Evolutionary conservation across 371 early-diverging fungal genomes (phyloP).

Genomic region (Polyrhizophydium stewartii): DNA sequence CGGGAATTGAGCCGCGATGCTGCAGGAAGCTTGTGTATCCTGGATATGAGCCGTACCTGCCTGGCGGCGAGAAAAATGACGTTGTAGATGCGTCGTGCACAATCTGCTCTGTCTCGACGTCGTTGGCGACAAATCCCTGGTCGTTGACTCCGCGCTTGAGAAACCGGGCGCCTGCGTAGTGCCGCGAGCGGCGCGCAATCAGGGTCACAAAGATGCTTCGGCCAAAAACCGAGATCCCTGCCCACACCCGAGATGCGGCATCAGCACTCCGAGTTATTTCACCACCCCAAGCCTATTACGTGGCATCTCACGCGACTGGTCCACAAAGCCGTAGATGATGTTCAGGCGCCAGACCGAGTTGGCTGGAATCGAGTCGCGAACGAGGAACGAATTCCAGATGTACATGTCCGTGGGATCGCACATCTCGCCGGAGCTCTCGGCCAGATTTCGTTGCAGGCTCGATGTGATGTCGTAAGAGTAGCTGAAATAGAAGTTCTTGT

Average conservation of each 20-base stretch:
- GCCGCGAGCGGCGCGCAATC: constrained; percentile 90
- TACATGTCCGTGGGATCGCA: constrained; percentile 77
- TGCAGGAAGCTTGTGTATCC: constrained; percentile 90
- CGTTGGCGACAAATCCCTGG: constrained; percentile 94
- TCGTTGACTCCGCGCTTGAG: constrained; percentile 94
- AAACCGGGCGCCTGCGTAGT: constrained; percentile 97
- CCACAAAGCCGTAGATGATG: constrained; percentile 93
- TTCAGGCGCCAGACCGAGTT: constrained; percentile 82
- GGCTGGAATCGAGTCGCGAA: constrained; percentile 62
- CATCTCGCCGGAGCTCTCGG: constrained; percentile 26
- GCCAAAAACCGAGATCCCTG: constrained; percentile 72
- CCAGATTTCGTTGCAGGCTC: constrained; percentile 86
- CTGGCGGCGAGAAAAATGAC: constrained; percentile 50
- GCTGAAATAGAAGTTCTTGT: constrained; percentile 86
- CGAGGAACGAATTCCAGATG: constrained; percentile 90
- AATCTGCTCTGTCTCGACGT: constrained; percentile 99
- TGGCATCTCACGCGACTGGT: constrained; percentile 74
- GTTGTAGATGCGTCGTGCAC: constrained; percentile 87
- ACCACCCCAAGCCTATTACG: not conserved
- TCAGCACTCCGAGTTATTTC: too few relatives aligned
- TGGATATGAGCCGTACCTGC: constrained; percentile 52
- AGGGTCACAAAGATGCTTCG: constrained; percentile 84
- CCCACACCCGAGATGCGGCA: not conserved
- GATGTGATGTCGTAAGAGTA: constrained; percentile 93
- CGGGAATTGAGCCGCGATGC: constrained; percentile 94